These are phyloP conservation scores for Ambrosia hybrid DNA, from an alignment of 140 eudicot species.

Conservation along the genomic window DNA sequence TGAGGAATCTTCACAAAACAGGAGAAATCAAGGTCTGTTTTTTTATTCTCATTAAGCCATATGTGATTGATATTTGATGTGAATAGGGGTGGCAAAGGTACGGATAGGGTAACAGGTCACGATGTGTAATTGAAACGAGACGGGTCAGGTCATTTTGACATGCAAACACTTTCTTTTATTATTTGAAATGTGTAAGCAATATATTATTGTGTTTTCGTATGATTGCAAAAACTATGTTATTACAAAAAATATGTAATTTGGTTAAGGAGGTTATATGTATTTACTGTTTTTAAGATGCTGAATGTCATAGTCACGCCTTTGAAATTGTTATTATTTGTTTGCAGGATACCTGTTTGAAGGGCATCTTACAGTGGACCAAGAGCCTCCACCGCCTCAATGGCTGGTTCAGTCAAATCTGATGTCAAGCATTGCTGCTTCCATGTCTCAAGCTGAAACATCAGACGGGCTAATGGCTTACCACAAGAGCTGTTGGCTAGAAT, in stretches of 20 bases:
- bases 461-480: constrained; percentile 39
- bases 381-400: constrained; percentile 95
- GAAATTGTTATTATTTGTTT: neutral
- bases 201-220: neutral
- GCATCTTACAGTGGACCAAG: constrained; percentile 92
- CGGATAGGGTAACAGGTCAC: neutral
- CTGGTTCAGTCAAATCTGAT: constrained; percentile 67
- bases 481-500: constrained; percentile 56
- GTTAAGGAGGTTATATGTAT: neutral
- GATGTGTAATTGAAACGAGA: neutral
- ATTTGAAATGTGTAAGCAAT: neutral
- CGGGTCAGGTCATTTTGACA: neutral
- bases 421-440: constrained; percentile 57
- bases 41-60: neutral
- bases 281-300: neutral
- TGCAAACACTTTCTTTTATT: neutral
- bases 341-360: constrained; percentile 93
- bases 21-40: constrained; percentile 46
- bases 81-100: neutral
- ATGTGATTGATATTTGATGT: neutral
- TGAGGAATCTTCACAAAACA: constrained; percentile 44
- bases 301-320: neutral
- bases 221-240: neutral
- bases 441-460: constrained; percentile 57
- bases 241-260: neutral